Evolutionary conservation across 345 rosid genomes (phyloP).

Genomic region (Populus ilicifolia): DNA sequence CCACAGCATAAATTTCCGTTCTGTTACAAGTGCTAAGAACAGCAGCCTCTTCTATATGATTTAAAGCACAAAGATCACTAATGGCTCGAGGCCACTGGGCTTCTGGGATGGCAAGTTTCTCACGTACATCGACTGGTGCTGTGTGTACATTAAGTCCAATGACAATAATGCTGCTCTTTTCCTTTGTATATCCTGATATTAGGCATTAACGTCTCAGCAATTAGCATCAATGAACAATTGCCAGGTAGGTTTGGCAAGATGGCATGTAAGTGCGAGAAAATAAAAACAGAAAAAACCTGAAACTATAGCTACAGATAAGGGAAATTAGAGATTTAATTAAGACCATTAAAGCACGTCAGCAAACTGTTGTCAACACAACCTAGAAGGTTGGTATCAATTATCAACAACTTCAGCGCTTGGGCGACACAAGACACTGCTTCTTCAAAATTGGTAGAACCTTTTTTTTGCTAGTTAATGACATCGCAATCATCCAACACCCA

Average conservation of each 20-base stretch:
- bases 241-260: neutral
- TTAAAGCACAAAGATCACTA: slow-evolving; percentile 13
- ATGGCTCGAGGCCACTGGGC: slow-evolving; percentile 25
- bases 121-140: slow-evolving; percentile 23
- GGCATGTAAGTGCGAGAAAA: neutral
- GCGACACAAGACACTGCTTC: neutral
- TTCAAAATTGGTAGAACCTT: neutral
- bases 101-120: slow-evolving; percentile 29
- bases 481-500: neutral
- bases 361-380: neutral
- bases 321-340: neutral
- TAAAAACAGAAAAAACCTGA: neutral
- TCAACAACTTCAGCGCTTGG: neutral
- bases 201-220: neutral
- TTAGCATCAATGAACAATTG: neutral
- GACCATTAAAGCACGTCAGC: neutral
- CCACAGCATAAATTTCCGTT: slow-evolving; percentile 25
- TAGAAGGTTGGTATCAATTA: neutral
- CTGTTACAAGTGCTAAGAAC: slow-evolving; percentile 27
- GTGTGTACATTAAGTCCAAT: slow-evolving; percentile 20
- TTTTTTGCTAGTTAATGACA: neutral
- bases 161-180: slow-evolving; percentile 18
- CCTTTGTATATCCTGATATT: slow-evolving; percentile 24
- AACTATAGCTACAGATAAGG: neutral
- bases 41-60: slow-evolving; percentile 31